These are phyloP conservation scores for Vigna nakashimae DNA, from an alignment of 306 rosid genomes.

Conservation along the genomic window DNA sequence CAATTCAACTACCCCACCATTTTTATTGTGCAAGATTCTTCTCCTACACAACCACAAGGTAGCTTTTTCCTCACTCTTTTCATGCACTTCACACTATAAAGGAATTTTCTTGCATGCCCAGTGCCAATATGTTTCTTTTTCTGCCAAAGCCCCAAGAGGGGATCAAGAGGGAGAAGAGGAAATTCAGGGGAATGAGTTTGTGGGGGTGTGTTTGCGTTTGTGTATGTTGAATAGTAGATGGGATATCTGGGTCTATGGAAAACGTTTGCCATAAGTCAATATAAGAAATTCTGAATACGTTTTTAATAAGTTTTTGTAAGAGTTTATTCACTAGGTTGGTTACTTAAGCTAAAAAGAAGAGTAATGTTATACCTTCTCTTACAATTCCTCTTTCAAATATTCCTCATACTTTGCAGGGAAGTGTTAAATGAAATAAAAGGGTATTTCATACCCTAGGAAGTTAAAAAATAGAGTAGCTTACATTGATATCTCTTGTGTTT, in stretches of 20 bases:
- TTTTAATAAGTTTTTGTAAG: background rate
- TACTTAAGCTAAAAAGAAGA: background rate
- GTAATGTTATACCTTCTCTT: background rate
- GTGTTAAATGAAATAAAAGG: background rate
- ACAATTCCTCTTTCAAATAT: background rate
- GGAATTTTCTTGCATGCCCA: no score
- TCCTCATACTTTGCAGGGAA: no score
- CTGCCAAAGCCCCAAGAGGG: no score
- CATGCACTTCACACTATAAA: background rate
- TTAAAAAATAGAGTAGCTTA: background rate
- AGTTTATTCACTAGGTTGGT: background rate
- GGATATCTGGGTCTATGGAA: no score
- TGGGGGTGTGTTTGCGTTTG: no score
- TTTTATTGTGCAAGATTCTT: conserved; percentile 4
- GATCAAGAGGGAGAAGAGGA: no score
- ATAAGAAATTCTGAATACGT: no score
- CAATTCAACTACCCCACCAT: conserved; percentile 38
- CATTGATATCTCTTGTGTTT: background rate
- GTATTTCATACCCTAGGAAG: background rate
- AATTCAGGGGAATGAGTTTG: no score
- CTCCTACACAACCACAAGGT: conserved; percentile 42
- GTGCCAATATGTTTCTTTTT: no score
- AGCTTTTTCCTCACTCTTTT: background rate
- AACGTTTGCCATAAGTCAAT: no score
- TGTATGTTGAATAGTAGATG: no score